Evolutionary conservation across 2,329 filamentous ascomycete species (phyloP).

Genomic region (Incumbomyces lentus): DNA sequence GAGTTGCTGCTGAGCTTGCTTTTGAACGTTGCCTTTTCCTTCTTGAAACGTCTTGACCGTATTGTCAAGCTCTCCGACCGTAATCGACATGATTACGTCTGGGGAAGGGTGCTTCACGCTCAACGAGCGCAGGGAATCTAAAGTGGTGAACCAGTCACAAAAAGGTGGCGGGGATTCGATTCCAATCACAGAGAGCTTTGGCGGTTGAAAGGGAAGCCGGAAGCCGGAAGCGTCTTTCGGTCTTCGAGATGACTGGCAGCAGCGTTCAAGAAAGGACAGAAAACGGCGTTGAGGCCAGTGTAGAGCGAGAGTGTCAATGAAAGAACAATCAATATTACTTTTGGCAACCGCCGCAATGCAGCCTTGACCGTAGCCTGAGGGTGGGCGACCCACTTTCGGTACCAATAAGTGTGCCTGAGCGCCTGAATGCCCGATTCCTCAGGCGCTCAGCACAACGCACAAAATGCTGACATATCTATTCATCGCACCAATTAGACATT

Average conservation of each 20-base stretch:
- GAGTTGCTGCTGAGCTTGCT: slow-evolving; percentile 38
- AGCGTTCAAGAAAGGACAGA: too few relatives aligned
- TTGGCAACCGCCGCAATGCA: too few relatives aligned
- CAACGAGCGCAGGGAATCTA: slow-evolving; percentile 3
- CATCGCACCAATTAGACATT: too few relatives aligned
- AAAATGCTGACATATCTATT: too few relatives aligned
- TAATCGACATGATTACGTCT: slow-evolving; percentile 46
- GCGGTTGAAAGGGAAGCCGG: neutral
- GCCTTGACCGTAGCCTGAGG: too few relatives aligned
- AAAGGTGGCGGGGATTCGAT: slow-evolving; percentile 4
- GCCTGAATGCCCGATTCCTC: too few relatives aligned
- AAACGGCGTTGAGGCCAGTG: too few relatives aligned
- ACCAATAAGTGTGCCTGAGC: too few relatives aligned
- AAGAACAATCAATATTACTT: too few relatives aligned
- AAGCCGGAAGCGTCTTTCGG: neutral
- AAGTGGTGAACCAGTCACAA: slow-evolving; percentile 6
- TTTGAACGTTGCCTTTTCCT: slow-evolving; percentile 71
- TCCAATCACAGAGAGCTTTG: neutral
- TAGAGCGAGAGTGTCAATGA: too few relatives aligned
- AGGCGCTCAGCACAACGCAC: too few relatives aligned
- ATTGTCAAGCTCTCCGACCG: slow-evolving; percentile 90
- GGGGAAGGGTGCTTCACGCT: neutral
- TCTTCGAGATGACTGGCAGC: neutral
- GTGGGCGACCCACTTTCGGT: too few relatives aligned
- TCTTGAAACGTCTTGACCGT: slow-evolving; percentile 97